These are phyloP conservation scores for Platanus orientalis DNA, from an alignment of 164 flowering plant genomes.

Conservation along the genomic window DNA sequence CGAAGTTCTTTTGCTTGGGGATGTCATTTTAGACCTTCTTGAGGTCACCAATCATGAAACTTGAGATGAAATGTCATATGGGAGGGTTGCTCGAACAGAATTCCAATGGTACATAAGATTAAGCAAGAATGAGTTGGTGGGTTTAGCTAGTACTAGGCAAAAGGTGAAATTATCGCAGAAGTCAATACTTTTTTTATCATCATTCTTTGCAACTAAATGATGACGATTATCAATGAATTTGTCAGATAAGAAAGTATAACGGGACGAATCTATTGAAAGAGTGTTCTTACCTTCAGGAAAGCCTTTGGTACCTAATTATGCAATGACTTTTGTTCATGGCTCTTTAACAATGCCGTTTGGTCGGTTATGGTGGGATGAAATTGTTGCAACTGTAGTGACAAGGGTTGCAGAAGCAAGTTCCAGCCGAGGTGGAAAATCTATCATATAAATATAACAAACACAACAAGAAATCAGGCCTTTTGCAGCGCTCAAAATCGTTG, in stretches of 20 bases:
- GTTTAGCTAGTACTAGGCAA: neutral
- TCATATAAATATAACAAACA: too few relatives aligned
- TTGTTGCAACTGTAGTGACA: constrained; percentile 78
- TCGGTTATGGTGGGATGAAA: constrained; percentile 86
- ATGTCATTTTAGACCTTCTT: constrained; percentile 59
- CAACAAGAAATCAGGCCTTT: too few relatives aligned
- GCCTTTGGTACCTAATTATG: constrained; percentile 90
- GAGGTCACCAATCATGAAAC: too few relatives aligned
- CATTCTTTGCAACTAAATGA: constrained; percentile 47
- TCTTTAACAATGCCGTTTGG: constrained; percentile 75
- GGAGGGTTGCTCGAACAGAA: constrained; percentile 35
- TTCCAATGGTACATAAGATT: constrained; percentile 62
- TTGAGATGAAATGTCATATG: constrained; percentile 62
- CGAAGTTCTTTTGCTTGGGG: constrained; percentile 39
- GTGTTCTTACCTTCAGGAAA: constrained; percentile 52
- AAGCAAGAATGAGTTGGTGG: constrained; percentile 32
- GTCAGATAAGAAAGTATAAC: constrained; percentile 50
- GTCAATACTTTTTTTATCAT: constrained; percentile 50
- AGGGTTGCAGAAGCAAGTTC: too few relatives aligned
- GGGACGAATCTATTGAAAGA: too few relatives aligned
- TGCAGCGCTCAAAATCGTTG: too few relatives aligned
- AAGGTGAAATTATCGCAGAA: neutral
- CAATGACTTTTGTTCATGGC: constrained; percentile 57
- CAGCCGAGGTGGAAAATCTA: too few relatives aligned
- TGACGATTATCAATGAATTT: constrained; percentile 68